These are phyloP conservation scores for Diutina mesorugosa DNA, from an alignment of 1,139 yeast species.

Conservation along the genomic window DNA sequence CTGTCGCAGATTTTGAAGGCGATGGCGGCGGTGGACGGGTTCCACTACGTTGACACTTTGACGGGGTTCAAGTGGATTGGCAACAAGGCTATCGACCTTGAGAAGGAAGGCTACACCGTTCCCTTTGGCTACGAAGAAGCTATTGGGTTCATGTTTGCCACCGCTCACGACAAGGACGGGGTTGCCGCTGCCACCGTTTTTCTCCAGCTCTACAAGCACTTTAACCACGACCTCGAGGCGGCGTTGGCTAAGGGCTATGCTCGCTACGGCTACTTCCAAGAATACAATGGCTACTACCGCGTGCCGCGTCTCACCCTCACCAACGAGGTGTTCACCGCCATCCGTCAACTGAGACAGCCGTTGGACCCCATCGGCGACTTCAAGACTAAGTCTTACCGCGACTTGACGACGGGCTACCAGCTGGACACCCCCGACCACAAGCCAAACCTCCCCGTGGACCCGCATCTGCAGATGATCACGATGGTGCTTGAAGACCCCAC, in stretches of 20 bases:
- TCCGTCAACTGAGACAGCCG: conserved; percentile 29
- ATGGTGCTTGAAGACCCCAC: conserved; percentile 22
- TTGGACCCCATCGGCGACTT: conserved; percentile 42
- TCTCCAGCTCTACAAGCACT: conserved; percentile 48
- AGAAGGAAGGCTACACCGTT: conserved; percentile 47
- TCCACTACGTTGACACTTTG: conserved; percentile 64
- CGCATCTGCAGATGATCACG: conserved; percentile 79
- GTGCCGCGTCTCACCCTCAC: conserved; percentile 44
- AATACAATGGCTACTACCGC: conserved; percentile 76
- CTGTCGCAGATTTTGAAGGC: conserved; percentile 71
- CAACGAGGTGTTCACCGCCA: conserved; percentile 32
- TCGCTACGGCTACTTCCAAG: conserved; percentile 70
- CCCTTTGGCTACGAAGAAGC: conserved; percentile 96
- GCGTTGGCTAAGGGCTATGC: conserved; percentile 46
- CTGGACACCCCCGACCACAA: conserved; percentile 42
- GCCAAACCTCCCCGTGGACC: conserved; percentile 62
- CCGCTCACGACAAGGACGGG: conserved; percentile 92
- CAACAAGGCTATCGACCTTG: conserved; percentile 68
- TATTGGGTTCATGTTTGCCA: conserved; percentile 82
- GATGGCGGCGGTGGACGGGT: conserved; percentile 53
- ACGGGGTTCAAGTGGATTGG: conserved; percentile 99
- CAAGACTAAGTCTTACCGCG: conserved; percentile 58
- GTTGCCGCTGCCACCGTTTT: conserved; percentile 72
- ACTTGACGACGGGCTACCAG: conserved; percentile 73
- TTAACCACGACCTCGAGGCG: conserved; percentile 21